Conservation (phyloP, 202 grass and related monocot genomes). For the Saccharum hybrid region DNA sequence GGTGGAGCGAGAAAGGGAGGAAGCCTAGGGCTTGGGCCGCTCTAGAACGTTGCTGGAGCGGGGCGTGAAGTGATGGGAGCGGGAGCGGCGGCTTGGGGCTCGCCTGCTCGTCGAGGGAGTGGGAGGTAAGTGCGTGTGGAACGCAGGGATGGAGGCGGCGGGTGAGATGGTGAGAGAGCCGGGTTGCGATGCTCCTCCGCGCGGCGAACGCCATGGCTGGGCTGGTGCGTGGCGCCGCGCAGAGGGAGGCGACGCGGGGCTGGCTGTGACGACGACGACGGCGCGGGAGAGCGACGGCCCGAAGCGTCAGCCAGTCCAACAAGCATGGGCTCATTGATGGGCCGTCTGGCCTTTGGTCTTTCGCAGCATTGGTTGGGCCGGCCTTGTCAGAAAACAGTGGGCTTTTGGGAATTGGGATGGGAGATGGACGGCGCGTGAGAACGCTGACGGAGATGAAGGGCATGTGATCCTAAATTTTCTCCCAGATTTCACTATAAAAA, state of each 20-base stretch:
- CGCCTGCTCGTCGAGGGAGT: constrained; percentile 33
- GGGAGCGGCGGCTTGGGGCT: constrained; percentile 28
- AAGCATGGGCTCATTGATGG: not conserved
- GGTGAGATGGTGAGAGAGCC: constrained; percentile 45
- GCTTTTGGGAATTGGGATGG: not conserved
- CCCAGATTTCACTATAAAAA: too few relatives aligned
- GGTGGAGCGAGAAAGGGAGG: constrained; percentile 48
- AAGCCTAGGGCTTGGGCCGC: constrained; percentile 36
- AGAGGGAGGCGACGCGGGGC: constrained; percentile 10
- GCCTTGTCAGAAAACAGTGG: not conserved
- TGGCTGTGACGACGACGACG: not conserved
- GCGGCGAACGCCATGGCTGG: constrained; percentile 60
- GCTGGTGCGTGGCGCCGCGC: constrained; percentile 19
- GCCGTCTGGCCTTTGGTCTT: not conserved
- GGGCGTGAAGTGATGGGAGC: not conserved
- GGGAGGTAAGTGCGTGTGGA: constrained; percentile 40
- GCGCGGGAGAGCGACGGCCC: not conserved
- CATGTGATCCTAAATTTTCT: too few relatives aligned
- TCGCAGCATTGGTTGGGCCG: not conserved
- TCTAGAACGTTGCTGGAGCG: constrained; percentile 29
- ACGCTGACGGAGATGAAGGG: not conserved
- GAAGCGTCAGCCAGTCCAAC: not conserved
- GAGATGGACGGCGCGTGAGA: too few relatives aligned
- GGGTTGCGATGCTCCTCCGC: constrained; percentile 52
- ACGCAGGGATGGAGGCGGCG: constrained; percentile 40